Percentiles rank a stretch among this genome's conserved stretches.
Conservation (phyloP, 1,284 basidiomycete species). For the Pulveroboletus sp. region DNA sequence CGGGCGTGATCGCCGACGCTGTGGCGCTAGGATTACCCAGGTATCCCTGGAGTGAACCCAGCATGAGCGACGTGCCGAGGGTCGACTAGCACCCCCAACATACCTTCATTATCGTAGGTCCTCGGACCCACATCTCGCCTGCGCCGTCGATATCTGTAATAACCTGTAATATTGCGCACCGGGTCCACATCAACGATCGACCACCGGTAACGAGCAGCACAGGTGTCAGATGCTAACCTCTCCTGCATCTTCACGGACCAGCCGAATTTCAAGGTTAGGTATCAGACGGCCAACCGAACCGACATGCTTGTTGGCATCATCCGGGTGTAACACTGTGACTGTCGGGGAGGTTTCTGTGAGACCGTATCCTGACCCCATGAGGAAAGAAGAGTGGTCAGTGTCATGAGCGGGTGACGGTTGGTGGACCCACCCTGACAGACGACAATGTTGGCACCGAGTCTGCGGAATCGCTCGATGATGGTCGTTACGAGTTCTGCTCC, state of each 20-base stretch:
- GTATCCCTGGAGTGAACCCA: slow-evolving; percentile 45
- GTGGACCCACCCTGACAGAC: slow-evolving; percentile 44
- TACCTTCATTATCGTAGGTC: slow-evolving; percentile 78
- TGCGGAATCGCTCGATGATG: slow-evolving; percentile 40
- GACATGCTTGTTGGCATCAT: slow-evolving; percentile 41
- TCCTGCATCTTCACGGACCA: slow-evolving; percentile 62
- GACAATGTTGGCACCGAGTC: slow-evolving; percentile 32
- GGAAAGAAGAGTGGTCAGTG: neutral
- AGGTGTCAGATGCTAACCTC: slow-evolving; percentile 28
- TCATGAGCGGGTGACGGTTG: neutral
- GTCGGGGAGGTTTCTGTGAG: slow-evolving; percentile 77
- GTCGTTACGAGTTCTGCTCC: slow-evolving; percentile 55
- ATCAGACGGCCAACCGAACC: slow-evolving; percentile 72
- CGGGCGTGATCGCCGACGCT: slow-evolving; percentile 57
- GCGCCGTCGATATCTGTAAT: slow-evolving; percentile 26
- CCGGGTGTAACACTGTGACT: slow-evolving; percentile 43
- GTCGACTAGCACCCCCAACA: slow-evolving; percentile 14
- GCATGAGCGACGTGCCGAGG: neutral
- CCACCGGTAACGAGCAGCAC: neutral
- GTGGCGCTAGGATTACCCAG: slow-evolving; percentile 68
- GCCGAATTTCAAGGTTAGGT: slow-evolving; percentile 74
- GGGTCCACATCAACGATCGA: neutral
- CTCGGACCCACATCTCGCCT: slow-evolving; percentile 82
- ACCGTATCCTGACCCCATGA: slow-evolving; percentile 54
- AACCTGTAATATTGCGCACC: slow-evolving; percentile 11